Evolutionary conservation across 768 basidiomycete species (phyloP).

Genomic region (Imleria badia): DNA sequence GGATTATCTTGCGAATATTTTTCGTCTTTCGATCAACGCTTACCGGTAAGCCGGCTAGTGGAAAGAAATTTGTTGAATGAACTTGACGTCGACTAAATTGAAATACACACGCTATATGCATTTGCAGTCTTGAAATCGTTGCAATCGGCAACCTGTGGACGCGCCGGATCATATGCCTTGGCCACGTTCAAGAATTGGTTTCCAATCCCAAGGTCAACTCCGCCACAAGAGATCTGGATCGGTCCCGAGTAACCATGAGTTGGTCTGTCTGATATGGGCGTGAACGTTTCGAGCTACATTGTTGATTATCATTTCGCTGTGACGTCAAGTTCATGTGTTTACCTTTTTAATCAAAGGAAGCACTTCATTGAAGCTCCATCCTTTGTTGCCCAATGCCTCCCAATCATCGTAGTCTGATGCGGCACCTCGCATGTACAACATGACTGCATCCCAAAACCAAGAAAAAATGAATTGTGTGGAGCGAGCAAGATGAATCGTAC

Average conservation of each 20-base stretch:
- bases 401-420: slow-evolving; percentile 68
- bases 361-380: slow-evolving; percentile 59
- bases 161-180: slow-evolving; percentile 46
- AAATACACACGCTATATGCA: slow-evolving; percentile 26
- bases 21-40: neutral
- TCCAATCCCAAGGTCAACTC: slow-evolving; percentile 14
- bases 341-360: slow-evolving; percentile 62
- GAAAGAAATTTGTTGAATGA: neutral
- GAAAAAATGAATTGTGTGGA: neutral
- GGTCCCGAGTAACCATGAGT: slow-evolving; percentile 40
- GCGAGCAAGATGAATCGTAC: neutral
- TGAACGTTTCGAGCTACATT: slow-evolving; percentile 44
- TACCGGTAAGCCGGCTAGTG: slow-evolving; percentile 20
- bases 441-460: slow-evolving; percentile 22
- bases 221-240: slow-evolving; percentile 21
- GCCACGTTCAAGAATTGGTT: slow-evolving; percentile 49
- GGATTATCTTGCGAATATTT: neutral
- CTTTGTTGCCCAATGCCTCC: slow-evolving; percentile 48
- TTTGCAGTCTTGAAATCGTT: slow-evolving; percentile 41
- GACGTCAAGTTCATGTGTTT: neutral
- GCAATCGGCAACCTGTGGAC: slow-evolving; percentile 43
- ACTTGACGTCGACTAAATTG: neutral
- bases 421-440: slow-evolving; percentile 56
- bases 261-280: slow-evolving; percentile 28
- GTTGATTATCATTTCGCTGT: slow-evolving; percentile 31